Percentiles rank a stretch among this genome's conserved stretches.
These are phyloP conservation scores for Calophaca sinica DNA, from an alignment of 306 rosid genomes.

Conservation along the genomic window DNA sequence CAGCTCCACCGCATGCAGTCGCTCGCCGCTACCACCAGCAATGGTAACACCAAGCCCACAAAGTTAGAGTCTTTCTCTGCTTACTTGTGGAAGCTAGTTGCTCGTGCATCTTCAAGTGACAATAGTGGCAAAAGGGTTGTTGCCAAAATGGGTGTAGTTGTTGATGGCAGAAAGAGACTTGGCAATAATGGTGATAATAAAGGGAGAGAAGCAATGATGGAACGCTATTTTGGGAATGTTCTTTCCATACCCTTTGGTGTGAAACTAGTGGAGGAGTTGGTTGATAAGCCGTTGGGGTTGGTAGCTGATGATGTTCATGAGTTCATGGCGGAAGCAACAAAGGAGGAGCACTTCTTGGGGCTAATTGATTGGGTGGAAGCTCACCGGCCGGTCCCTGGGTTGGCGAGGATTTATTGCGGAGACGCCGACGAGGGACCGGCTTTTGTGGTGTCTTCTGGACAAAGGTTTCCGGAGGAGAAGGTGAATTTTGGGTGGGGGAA, in stretches of 20 bases:
- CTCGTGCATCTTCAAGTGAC: slow-evolving; percentile 49
- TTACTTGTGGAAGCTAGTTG: slow-evolving; percentile 73
- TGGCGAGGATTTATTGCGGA: slow-evolving; percentile 53
- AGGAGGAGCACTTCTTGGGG: slow-evolving; percentile 69
- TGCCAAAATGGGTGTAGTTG: slow-evolving; percentile 77
- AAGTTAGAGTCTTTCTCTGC: slow-evolving; percentile 79
- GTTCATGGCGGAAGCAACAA: slow-evolving; percentile 48
- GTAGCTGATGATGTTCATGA: slow-evolving; percentile 58
- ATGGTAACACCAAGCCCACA: slow-evolving; percentile 29
- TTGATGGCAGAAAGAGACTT: slow-evolving; percentile 68
- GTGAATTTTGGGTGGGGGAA: slow-evolving; percentile 84
- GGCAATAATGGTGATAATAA: slow-evolving; percentile 11
- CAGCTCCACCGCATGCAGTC: slow-evolving; percentile 58
- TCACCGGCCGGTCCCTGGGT: slow-evolving; percentile 57
- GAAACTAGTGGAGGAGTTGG: slow-evolving; percentile 49
- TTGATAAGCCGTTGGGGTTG: slow-evolving; percentile 53
- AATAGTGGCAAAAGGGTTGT: slow-evolving; percentile 3
- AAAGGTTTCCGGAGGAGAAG: slow-evolving; percentile 60
- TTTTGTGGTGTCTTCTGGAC: slow-evolving; percentile 82
- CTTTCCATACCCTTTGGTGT: slow-evolving; percentile 66
- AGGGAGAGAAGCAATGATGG: slow-evolving; percentile 34
- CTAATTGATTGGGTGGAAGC: slow-evolving; percentile 86
- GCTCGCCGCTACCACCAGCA: slow-evolving; percentile 36
- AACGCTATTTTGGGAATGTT: slow-evolving; percentile 71
- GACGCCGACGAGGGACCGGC: slow-evolving; percentile 53